Base-by-base conservation (phyloP, 179 eudicot species). In the Drosera spatulata region DNA sequence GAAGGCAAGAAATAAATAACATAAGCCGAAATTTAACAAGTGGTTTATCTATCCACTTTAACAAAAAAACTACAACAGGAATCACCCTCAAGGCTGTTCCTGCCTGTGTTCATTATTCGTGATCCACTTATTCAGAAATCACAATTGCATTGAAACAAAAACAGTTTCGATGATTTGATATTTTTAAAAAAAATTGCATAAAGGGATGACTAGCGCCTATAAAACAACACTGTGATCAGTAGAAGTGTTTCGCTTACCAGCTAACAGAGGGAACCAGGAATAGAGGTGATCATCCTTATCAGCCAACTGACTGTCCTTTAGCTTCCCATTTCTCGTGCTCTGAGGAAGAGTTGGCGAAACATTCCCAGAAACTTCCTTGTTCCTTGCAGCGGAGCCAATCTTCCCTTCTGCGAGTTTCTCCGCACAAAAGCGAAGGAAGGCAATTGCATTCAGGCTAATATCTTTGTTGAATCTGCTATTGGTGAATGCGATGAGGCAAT, bases 361-460 rank as follows among this genome's bases (percentile, higher is more conserved):
- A 22, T 22, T 22, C 33, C 33, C 33, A 22, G 33, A 22, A 22
- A 22, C 33, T 22, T 22, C 33, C 33, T 22, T 22, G 33, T 22
- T 77, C 55, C 81, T 81, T 69, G 79, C 85, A 65, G 71, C 78
- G 70, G 79, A 78, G 66, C 77, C 79, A 72, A 93, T 77, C 52
- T 90, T 95, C 33, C 95, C 99, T 60, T 93, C 97, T 39, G 99
- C 97, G 71, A 93, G 95, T 78, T 93, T 93, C 73, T 86, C 83
- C 60, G 99, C 99, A 69, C 97, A 93, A 72, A 84, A 93, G 58
- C 97, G 95, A 53, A 93, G 94, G 82, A 90, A 93, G 53, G 99
- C 99, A 22, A 22, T 22, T 22, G 33, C 33, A 22, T 22, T 22
- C 33, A 22, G 33, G 33, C 33, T 22, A 22, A 61, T 94, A 72